Evolutionary conservation across 1,284 basidiomycete genomes (phyloP).

Genomic region (Trametes pubescens): DNA sequence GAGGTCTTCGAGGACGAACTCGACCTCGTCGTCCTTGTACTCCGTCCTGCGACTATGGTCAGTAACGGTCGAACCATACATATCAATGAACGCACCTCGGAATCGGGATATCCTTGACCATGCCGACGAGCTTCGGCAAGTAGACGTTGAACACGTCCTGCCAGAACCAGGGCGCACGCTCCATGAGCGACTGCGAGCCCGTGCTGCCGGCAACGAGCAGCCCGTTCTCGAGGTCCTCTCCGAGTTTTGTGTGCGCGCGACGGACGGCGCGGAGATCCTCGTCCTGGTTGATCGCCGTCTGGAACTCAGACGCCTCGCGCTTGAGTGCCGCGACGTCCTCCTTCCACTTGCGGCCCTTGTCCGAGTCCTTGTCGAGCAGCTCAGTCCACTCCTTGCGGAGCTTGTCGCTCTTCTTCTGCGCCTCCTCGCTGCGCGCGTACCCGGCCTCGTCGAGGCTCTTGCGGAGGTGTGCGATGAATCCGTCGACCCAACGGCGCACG

Average conservation of each 20-base stretch:
- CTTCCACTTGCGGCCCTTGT: conserved; percentile 58
- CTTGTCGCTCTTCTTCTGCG: conserved; percentile 49
- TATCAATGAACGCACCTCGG: conserved; percentile 56
- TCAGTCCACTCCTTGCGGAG: conserved; percentile 58
- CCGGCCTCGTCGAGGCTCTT: conserved; percentile 56
- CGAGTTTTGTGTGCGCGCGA: conserved; percentile 56
- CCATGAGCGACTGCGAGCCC: conserved; percentile 58
- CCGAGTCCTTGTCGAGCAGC: conserved; percentile 53
- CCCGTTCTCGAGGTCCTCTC: conserved; percentile 54
- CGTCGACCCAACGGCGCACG: conserved; percentile 57
- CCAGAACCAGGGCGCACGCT: conserved; percentile 75
- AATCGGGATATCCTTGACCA: conserved; percentile 66
- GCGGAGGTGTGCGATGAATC: conserved; percentile 54
- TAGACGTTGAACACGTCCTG: conserved; percentile 75
- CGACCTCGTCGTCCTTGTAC: conserved; percentile 67
- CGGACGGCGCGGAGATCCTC: conserved; percentile 54
- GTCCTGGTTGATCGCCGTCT: conserved; percentile 55
- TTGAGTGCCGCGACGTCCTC: conserved; percentile 54
- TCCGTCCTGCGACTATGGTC: conserved; percentile 56
- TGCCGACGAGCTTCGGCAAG: conserved; percentile 55
- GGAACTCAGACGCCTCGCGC: conserved; percentile 52
- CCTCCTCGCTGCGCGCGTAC: conserved; percentile 59
- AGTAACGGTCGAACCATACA: neutral
- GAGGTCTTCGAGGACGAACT: conserved; percentile 77
- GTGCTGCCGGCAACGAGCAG: conserved; percentile 49